phyloP scores from a whole-genome alignment of 331 rosid species.

The Spiraea crenata region DNA sequence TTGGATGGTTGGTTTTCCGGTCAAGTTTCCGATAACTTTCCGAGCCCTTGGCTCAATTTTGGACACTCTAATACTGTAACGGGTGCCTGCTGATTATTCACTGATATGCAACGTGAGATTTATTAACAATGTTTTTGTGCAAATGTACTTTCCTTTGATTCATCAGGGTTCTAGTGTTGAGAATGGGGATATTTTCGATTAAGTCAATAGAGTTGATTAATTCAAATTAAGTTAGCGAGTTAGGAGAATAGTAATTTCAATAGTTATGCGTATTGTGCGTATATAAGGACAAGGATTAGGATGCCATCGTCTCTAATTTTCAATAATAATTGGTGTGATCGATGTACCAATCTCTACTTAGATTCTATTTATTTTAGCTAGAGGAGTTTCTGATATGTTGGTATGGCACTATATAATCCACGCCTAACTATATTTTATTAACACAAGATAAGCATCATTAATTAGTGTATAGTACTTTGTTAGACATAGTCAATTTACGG shows the following conservation, averaged over 20 bases:
- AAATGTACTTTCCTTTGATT: neutral
- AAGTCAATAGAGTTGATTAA: neutral
- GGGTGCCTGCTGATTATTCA: constrained; percentile 25
- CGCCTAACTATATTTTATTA: neutral
- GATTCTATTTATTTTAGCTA: neutral
- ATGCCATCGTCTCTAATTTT: neutral
- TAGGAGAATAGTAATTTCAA: neutral
- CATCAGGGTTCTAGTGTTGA: neutral
- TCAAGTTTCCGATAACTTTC: constrained; percentile 11
- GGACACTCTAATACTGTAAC: constrained; percentile 17
- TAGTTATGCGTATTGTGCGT: neutral
- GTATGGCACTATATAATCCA: neutral
- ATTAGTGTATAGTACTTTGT: no score
- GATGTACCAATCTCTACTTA: constrained; percentile 17
- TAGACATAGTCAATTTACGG: no score
- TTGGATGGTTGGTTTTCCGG: constrained; percentile 26
- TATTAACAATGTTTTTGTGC: neutral
- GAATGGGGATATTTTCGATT: no score
- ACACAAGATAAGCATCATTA: neutral
- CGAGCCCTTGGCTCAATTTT: constrained; percentile 25
- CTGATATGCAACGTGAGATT: no score
- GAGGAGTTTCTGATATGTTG: neutral
- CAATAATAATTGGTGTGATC: constrained; percentile 9
- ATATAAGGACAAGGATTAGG: neutral
- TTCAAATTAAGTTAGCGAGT: neutral